Evolutionary conservation across 2,329 filamentous ascomycete genomes (phyloP), one percentile per base, ranked within the genome.

Genomic region (Epichloe uncinata): DNA sequence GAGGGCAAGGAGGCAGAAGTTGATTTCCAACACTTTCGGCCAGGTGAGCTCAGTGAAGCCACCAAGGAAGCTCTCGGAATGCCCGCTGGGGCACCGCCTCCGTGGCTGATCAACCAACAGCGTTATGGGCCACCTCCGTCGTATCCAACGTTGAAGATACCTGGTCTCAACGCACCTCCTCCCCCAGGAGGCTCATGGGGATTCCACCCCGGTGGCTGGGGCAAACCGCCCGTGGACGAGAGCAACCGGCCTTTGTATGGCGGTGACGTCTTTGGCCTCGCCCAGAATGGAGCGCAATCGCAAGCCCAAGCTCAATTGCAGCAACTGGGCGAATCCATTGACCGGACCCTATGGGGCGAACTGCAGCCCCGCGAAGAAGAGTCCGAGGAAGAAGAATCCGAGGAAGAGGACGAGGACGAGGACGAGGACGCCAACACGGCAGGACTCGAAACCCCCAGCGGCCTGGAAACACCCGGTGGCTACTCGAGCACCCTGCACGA

Each of bases 1-100:
- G 93, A 98, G 68, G 93, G 93, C 63, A 98, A 98, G 66, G 93
- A 98, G 65, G 93, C 87, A 62, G 93, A 98, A 68, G 95, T 93
- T 1, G 95, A 97, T 64, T 78, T 95, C 55, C 84, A 87, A 58
- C 87, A 96, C 68, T 79, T 96, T 52, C 82, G 89, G 55, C 87
- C 93, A 1, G 93, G 93, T 36, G 90, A 97, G 59, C 68, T 97
- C 45, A 93, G 84, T 58, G 88, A 97, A 50, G 83, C 87, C 58
- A 76, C 96, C 40, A 91, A 87, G 61, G 91, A 97, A 62, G 91
- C 93, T 5, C 77, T 98, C 1, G 93, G 88, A 59, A 97, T 98
- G 72, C 87, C 89, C 20, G 87, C 88, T 13, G 90, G 88, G 47
- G 89, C 90, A 26, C 91, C 93, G 7, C 91, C 93, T 22, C 93